These are phyloP conservation scores for Colletotrichum viniferum DNA, from an alignment of 2,329 filamentous ascomycete genomes.

Conservation along the genomic window DNA sequence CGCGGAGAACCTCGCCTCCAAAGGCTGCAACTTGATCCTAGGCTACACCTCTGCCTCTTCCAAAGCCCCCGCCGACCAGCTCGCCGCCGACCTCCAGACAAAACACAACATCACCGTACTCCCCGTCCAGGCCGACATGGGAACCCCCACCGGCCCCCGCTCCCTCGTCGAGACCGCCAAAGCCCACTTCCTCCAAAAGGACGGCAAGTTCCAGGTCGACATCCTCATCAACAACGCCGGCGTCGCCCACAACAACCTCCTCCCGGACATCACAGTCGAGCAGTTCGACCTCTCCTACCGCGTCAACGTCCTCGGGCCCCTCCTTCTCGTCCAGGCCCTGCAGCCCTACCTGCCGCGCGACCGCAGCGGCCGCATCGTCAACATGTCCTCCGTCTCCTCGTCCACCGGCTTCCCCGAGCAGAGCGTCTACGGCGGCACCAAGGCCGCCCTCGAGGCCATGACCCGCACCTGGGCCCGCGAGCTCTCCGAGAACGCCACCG, in stretches of 20 bases:
- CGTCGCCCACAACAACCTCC: slow-evolving; percentile 65
- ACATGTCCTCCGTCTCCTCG: slow-evolving; percentile 60
- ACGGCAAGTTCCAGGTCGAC: slow-evolving; percentile 69
- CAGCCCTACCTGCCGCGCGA: slow-evolving; percentile 72
- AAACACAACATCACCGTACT: slow-evolving; percentile 65
- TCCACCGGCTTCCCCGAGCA: slow-evolving; percentile 58
- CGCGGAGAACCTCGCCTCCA: slow-evolving; percentile 72
- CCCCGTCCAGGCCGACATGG: slow-evolving; percentile 74
- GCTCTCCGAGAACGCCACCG: slow-evolving; percentile 55
- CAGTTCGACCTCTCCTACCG: slow-evolving; percentile 77
- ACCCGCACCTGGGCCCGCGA: slow-evolving; percentile 64
- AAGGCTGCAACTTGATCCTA: slow-evolving; percentile 71
- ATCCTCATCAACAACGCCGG: slow-evolving; percentile 91
- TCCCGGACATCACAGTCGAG: slow-evolving; percentile 64
- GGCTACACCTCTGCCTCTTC: slow-evolving; percentile 66
- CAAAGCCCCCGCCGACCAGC: slow-evolving; percentile 52
- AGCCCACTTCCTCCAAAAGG: slow-evolving; percentile 38
- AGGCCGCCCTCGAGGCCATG: slow-evolving; percentile 64
- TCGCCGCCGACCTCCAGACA: slow-evolving; percentile 64
- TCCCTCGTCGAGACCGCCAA: slow-evolving; percentile 63
- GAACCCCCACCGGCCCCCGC: slow-evolving; percentile 62
- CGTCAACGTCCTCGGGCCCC: slow-evolving; percentile 81
- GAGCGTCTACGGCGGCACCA: slow-evolving; percentile 61
- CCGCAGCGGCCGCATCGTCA: slow-evolving; percentile 63
- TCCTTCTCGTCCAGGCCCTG: slow-evolving; percentile 77